Evolutionary conservation across 2,329 filamentous ascomycete genomes (phyloP), one percentile per base, ranked within the genome.

Genomic region (Corniculantispora saksenae): DNA sequence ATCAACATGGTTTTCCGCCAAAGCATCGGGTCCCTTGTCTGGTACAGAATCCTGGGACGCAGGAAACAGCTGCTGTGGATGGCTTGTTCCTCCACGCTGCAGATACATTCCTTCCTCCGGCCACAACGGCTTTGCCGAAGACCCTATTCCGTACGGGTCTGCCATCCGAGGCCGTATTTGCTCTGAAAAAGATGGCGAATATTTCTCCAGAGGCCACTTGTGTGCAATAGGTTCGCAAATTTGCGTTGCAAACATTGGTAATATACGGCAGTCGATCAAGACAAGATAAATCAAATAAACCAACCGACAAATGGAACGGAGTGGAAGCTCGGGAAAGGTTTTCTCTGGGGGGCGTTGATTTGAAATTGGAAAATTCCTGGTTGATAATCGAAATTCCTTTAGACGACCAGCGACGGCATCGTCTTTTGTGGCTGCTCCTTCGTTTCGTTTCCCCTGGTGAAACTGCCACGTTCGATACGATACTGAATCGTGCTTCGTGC

Each of bases 241-340:
- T 45, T 61, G 57, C 57, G 63, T 61, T 43, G 63, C 63, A 61
- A 65, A 61, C 63, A 65, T 65, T 56, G 63, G 57, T 61, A 55
- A 61, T 38, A 54, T 40, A 12, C 27, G 17, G 61, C 15, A 45
- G 21, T 63, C 61, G 54, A 64, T 8, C 32, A 58, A 51, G 15
- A 17, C 21, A 43, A 64, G 32, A 27, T 15, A 56, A 63, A 57
- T 57, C 61, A 62, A 50, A 62, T 17, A 43, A 25, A 25, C 60
- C 60, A 62, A 47, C 60, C 51, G 50, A 55, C 60, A 48, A 55
- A 62, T 35, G 40, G 43, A 55, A 55, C 13, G n/a, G 25, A 21
- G 25, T 13, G n/a, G n/a, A 55, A 15, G 23, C 21, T 53, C 5
- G 32, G 40, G 19, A 43, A 5, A 12, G 53, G 17, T 15, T 21